These are phyloP conservation scores for Fusarium succisae DNA, from an alignment of 2,329 filamentous ascomycete genomes.

Conservation along the genomic window DNA sequence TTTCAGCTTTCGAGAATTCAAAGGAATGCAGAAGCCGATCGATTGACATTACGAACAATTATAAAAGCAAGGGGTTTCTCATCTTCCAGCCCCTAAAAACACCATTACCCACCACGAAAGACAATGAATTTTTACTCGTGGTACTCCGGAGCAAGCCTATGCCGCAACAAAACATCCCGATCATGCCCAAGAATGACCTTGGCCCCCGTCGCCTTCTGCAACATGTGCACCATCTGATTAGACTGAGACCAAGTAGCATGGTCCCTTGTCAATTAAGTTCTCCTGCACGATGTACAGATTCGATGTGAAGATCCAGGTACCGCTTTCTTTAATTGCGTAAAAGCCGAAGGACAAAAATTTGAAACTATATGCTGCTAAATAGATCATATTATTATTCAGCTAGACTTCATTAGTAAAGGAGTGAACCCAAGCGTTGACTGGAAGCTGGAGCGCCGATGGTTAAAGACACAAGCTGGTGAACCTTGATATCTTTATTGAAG, in stretches of 20 bases:
- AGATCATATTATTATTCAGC: too few species aligned
- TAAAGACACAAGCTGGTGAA: accelerated
- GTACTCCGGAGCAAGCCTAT: background rate
- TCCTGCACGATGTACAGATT: background rate
- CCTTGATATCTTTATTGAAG: accelerated
- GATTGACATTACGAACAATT: background rate
- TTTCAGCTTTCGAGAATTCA: too few species aligned
- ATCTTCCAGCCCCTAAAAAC: background rate
- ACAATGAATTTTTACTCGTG: background rate
- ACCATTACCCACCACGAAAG: background rate
- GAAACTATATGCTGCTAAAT: too few species aligned
- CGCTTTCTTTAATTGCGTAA: background rate
- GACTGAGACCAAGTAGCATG: background rate
- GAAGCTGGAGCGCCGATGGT: accelerated
- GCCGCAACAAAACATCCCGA: background rate
- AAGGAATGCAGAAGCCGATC: background rate
- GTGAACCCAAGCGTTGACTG: too few species aligned
- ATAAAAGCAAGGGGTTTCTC: accelerated
- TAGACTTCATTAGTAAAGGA: accelerated
- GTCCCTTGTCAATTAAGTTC: background rate
- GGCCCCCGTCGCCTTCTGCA: background rate
- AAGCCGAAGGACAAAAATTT: too few species aligned
- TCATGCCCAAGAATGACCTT: background rate
- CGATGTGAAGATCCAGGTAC: background rate
- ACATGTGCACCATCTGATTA: background rate